phyloP scores from a whole-genome alignment of 2,329 filamentous ascomycete species.

The Lachnellula suecica region DNA sequence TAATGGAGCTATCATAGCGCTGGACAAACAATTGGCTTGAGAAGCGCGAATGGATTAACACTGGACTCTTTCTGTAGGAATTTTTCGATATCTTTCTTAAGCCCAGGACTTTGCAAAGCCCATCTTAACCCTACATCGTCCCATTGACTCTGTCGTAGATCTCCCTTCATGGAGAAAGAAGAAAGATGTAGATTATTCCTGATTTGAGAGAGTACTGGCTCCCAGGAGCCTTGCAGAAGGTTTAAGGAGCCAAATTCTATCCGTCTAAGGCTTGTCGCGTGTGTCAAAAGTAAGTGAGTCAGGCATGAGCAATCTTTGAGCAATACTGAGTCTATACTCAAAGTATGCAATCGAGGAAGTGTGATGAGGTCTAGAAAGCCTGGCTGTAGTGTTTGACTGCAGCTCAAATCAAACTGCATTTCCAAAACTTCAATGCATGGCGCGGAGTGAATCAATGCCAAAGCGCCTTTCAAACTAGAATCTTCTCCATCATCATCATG shows the following conservation, averaged over 20 bases:
- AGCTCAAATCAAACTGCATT: background rate
- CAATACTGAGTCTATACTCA: background rate
- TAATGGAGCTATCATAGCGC: too few relatives aligned
- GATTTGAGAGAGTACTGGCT: background rate
- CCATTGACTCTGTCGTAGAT: too few relatives aligned
- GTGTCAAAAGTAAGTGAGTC: background rate
- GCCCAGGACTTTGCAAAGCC: too few relatives aligned
- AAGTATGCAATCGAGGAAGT: background rate
- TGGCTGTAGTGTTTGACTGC: background rate
- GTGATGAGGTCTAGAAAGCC: background rate
- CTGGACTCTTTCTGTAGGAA: too few relatives aligned
- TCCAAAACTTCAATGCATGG: conserved; percentile 42
- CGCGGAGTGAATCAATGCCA: conserved; percentile 45
- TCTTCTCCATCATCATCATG: background rate
- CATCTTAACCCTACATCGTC: too few relatives aligned
- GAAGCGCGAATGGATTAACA: too few relatives aligned
- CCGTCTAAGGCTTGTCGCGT: background rate
- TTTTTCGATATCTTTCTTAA: too few relatives aligned
- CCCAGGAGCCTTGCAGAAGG: background rate
- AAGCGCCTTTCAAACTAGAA: background rate
- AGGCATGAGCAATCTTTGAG: background rate
- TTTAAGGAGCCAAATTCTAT: background rate
- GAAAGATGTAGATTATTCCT: too few relatives aligned
- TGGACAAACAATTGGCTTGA: too few relatives aligned
- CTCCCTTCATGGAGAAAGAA: too few relatives aligned